These are phyloP conservation scores for Leersia perrieri DNA, from an alignment of 176 grass and related monocot genomes.

Conservation along the genomic window DNA sequence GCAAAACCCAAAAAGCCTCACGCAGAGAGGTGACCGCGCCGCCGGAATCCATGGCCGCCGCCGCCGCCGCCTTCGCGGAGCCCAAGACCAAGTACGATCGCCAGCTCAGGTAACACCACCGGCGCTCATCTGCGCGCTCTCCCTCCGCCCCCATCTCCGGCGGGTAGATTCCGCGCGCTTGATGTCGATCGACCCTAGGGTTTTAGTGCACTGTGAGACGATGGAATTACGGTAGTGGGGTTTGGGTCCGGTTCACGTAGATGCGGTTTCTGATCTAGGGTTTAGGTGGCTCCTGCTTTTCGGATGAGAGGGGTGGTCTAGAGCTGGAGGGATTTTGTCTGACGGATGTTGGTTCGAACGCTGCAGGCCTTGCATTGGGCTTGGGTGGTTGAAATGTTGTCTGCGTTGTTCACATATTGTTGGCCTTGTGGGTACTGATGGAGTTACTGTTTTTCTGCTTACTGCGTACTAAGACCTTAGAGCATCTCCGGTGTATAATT, in stretches of 20 bases:
- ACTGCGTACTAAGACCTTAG: neutral
- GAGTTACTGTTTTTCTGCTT: neutral
- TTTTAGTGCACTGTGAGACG: neutral
- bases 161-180: conserved; percentile 16
- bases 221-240: neutral
- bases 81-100: conserved; percentile 81
- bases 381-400: neutral
- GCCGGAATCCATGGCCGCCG: conserved; percentile 46
- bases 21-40: neutral
- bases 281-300: conserved; percentile 8
- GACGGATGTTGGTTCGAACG: neutral
- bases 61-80: conserved; percentile 31
- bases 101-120: conserved; percentile 56
- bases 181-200: neutral
- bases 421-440: conserved; percentile 19
- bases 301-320: neutral
- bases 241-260: neutral
- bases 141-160: neutral
- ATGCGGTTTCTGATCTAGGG: conserved; percentile 5
- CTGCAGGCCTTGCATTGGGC: conserved; percentile 7
- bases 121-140: neutral
- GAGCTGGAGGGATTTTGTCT: neutral
- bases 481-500: too few relatives aligned
- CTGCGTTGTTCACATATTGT: neutral
- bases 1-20: neutral